Base-by-base conservation (phyloP, 495 filamentous ascomycete genomes). In the Bombardia bombarda region DNA sequence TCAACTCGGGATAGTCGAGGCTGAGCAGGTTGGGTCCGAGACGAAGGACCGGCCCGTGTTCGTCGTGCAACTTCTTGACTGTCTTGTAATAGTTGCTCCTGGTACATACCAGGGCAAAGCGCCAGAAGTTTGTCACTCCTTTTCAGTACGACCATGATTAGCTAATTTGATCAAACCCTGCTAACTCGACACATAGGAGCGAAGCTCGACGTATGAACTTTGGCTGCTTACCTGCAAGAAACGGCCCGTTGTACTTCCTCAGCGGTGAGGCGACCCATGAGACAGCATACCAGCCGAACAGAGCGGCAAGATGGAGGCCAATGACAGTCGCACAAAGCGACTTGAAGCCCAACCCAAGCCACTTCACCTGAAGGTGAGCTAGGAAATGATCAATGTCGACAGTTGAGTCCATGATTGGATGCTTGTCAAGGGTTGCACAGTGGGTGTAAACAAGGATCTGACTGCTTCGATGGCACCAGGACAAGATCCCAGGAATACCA, bases 11-110 rank as follows among this genome's bases (percentile, higher is more conserved):
- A 40, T 69, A 63, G 18, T 66, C 60, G 3, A 80, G 53, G n/a
- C 66, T 70, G 9, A 79, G 46, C 9, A 53, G 46, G 39, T 72
- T 72, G 4, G 77, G 75, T 0, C 75, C 77, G 21, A 77, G 47
- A 3, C 74, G 71, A 10, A 80, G 69, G n/a, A 75, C 46, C 19
- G 60, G 56, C 1, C 75, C 77, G 52, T 77, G 70, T 35, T 62
- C 55, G 21, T 58, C 28, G 47, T 78, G 75, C 1, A 76, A 56
- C 3, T 50, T 40, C 14, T 61, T 42, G 20, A 62, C 45, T 14
- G 28, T 39, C 0, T 23, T 6, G 7, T 59, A 56, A 35, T 57
- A 68, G 0, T 49, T 42, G n/a, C 57, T 55, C 13, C 60, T 57
- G 30, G 40, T 58, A 12, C 43, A 26, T 3, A 56, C 49, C 16